Conservation (phyloP, 1,284 basidiomycete genomes). For the Cutaneotrichosporon daszewskae region DNA sequence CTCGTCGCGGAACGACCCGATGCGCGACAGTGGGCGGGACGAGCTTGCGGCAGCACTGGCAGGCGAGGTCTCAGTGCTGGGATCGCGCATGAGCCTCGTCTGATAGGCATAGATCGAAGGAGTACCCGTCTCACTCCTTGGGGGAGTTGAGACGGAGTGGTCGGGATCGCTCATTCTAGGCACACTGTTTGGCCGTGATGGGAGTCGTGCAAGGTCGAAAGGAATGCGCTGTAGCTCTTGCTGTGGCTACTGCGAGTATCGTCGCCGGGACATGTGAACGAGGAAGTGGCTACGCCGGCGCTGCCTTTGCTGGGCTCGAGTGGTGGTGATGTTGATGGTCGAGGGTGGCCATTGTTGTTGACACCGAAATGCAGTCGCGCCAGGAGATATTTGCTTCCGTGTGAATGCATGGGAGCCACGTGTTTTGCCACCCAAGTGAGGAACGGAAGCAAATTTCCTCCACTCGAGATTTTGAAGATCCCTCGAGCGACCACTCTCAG, state of each 20-base stretch:
- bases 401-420: neutral
- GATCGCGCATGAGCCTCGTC: constrained; percentile 25
- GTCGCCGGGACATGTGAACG: too few species aligned
- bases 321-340: neutral
- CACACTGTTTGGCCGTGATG: neutral
- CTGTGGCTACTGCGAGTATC: too few species aligned
- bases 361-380: neutral
- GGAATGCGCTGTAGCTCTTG: too few species aligned
- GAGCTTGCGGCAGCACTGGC: neutral
- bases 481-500: neutral
- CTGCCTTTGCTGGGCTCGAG: too few species aligned
- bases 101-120: constrained; percentile 40
- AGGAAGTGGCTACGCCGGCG: too few species aligned
- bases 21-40: constrained; percentile 8
- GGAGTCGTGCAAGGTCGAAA: too few species aligned
- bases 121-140: too few species aligned
- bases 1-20: constrained; percentile 18
- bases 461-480: constrained; percentile 8
- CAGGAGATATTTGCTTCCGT: neutral
- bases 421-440: neutral
- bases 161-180: neutral
- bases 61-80: neutral
- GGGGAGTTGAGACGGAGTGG: neutral
- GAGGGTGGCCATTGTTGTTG: neutral
- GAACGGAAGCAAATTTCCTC: neutral